A percentile compares a stretch with the other conserved stretches of the same genome.
These are phyloP conservation scores for Pseudozyma flocculosa DNA, from an alignment of 1,284 basidiomycete species.

Conservation along the genomic window DNA sequence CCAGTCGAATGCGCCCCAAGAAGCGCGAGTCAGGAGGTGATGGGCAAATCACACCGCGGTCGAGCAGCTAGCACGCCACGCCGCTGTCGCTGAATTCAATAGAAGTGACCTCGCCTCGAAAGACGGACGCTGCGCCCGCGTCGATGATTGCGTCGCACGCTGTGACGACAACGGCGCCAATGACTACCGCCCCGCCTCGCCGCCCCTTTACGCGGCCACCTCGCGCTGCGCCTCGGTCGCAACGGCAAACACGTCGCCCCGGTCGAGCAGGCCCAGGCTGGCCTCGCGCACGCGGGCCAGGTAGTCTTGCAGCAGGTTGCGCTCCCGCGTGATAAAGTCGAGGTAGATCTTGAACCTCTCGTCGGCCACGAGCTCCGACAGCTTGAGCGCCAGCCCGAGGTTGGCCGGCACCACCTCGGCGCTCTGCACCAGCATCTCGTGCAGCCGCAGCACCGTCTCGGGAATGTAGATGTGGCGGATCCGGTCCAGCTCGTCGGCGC, in stretches of 20 bases:
- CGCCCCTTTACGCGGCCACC: too few relatives aligned
- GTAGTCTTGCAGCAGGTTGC: constrained; percentile 47
- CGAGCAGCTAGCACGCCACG: too few relatives aligned
- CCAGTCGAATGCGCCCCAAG: too few relatives aligned
- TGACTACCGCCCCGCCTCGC: too few relatives aligned
- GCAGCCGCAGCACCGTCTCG: constrained; percentile 83
- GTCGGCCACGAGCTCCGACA: constrained; percentile 84
- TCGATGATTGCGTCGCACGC: too few relatives aligned
- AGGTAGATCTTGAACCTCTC: constrained; percentile 82
- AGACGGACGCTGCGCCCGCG: too few relatives aligned
- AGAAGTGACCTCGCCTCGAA: too few relatives aligned
- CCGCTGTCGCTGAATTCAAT: too few relatives aligned
- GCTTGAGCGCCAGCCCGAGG: constrained; percentile 72
- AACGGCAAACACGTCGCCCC: constrained; percentile 31
- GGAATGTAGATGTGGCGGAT: constrained; percentile 88
- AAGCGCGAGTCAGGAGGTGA: too few relatives aligned
- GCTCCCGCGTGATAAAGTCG: constrained; percentile 71
- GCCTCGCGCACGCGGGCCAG: constrained; percentile 49
- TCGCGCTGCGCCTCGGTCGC: constrained; percentile 15
- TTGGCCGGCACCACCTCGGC: constrained; percentile 70
- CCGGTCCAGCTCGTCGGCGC: constrained; percentile 70
- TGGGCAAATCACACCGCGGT: too few relatives aligned
- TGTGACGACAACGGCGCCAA: too few relatives aligned
- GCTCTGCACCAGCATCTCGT: constrained; percentile 72
- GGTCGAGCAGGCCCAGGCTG: constrained; percentile 25